Conservation (phyloP, 192 early-diverging fungal genomes). For the Coemansia sp. region DNA sequence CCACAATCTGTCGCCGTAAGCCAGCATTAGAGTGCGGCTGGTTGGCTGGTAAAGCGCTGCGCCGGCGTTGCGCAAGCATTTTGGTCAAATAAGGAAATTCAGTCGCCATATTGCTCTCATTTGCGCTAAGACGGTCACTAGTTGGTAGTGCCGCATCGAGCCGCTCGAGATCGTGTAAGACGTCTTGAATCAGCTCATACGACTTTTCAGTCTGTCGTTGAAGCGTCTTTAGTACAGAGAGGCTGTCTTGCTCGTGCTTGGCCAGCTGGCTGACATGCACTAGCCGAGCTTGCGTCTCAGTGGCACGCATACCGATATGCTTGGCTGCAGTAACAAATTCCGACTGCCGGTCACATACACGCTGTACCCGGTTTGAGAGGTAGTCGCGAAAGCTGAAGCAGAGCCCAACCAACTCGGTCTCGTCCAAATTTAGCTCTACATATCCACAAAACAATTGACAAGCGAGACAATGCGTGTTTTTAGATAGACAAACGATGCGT, state of each 20-base stretch:
- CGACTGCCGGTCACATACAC: conserved; percentile 40
- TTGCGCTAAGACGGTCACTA: conserved; percentile 16
- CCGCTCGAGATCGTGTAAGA: conserved; percentile 50
- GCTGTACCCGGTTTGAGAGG: conserved; percentile 35
- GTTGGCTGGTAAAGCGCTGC: conserved; percentile 13
- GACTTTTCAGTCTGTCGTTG: conserved; percentile 53
- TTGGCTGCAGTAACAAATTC: conserved; percentile 34
- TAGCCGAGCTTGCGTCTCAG: conserved; percentile 22
- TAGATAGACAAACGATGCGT: not conserved
- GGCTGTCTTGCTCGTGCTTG: conserved; percentile 35
- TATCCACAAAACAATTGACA: not conserved
- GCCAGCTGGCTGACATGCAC: conserved; percentile 28
- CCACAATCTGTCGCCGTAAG: conserved; percentile 36
- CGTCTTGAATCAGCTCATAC: conserved; percentile 52
- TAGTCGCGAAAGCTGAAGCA: conserved; percentile 54
- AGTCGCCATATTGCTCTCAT: conserved; percentile 15
- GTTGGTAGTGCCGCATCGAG: conserved; percentile 36
- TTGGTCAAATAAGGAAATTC: conserved; percentile 20
- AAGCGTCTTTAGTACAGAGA: conserved; percentile 33
- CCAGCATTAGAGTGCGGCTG: conserved; percentile 23
- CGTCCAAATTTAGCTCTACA: conserved; percentile 51
- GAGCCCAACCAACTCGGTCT: conserved; percentile 47
- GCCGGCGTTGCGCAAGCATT: conserved; percentile 27
- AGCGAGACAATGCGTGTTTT: not conserved
- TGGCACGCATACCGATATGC: conserved; percentile 33